Evolutionary conservation across 2,329 filamentous ascomycete genomes (phyloP), one percentile per base, ranked within the genome.

Genomic region (Beauveria varroae): DNA sequence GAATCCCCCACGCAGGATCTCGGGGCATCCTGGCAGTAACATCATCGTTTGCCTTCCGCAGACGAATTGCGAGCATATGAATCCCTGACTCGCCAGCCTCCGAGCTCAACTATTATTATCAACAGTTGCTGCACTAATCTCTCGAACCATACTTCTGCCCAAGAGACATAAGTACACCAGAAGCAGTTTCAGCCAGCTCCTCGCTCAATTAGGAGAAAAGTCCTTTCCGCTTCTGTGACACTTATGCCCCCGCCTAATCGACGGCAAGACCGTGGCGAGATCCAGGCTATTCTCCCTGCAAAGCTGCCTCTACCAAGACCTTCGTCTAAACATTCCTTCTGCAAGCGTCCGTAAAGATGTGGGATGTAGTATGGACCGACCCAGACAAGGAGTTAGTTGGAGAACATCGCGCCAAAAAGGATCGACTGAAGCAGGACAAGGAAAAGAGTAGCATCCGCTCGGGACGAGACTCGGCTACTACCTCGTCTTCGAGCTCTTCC

Each of bases 361-460:
- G 83, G 68, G 81, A 85, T 68, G 79, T 85, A 37, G 72, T 82
- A 52, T 86, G 83, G 83, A 81, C 81, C 4, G 82, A 85, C 61
- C 80, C 79, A 24, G 74, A 80, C 55, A 73, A 76, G 62, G 80
- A 85, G 70, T 75, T 78, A 9, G 76, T 84, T 18, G 80, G 81
- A 3, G 79, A 85, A 67, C 76, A 78, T 60, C 78, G 78, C 18
- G 75, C 78, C 1, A 78, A 76, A 53, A 84, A 83, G 66, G 71
- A 60, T 58, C 60, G 26, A 56, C 50, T n/a, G 37, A 67, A 65
- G 49, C 75, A 68, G 30, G 69, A 71, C 28, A 69, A 72, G 60
- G 68, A 70, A 18, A 69, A 63, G 64, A 64, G 69, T 62, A 54
- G 55, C 30, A 53, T 62, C 30, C 52, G 47, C n/a, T 62, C 61